Base-by-base conservation (phyloP, 2,329 filamentous ascomycete genomes). In the Sphaerulina musiva region DNA sequence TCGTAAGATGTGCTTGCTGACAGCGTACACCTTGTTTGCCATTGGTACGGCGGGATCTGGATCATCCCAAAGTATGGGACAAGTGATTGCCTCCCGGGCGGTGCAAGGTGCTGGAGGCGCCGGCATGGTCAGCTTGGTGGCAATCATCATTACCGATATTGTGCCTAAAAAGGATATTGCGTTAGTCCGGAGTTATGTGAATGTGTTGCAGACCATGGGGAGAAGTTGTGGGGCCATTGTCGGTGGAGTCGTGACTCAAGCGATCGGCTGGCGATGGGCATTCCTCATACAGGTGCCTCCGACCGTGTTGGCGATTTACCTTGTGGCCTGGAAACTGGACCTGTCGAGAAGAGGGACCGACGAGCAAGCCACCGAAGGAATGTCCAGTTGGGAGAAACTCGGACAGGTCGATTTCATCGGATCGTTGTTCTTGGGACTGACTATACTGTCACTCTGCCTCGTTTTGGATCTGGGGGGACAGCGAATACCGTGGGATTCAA, bases 231-330 rank as follows among this genome's bases (percentile, higher is more conserved):
- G 79, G 32, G 79, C 78, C 1, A 76, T 79, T 0, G 53, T 84
- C 0, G 84, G 83, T 1, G 84, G 83, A 2, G 79, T 75, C 62
- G 67, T 86, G 1, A 78, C 81, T 1, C 81, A 86, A 58, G 76
- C 77, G 0, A 74, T 86, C 10, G 83, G 83, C 12, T 87, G 83
- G 84, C 72, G 84, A 67, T 84, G 82, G 76, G 80, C 80, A 0
- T 85, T 85, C 60, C 63, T 79, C 0, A 75, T 76, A 4, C 82
- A 85, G 66, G 72, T 76, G 0, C 82, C 81, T 0, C 69, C 81
- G n/a, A 75, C 80, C 12, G 53, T 76, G 0, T 20, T 79, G 2
- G 80, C 80, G 9, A 74, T 78, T 7, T 11, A 75, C 1, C 70
- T 81, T 2, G 75, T 80, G 1, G 63, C 70, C 14, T 64, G 58